A percentile compares a stretch with the other conserved stretches of the same genome.
These are phyloP conservation scores for Boletellus sp. DNA, from an alignment of 768 basidiomycete species.

Conservation along the genomic window DNA sequence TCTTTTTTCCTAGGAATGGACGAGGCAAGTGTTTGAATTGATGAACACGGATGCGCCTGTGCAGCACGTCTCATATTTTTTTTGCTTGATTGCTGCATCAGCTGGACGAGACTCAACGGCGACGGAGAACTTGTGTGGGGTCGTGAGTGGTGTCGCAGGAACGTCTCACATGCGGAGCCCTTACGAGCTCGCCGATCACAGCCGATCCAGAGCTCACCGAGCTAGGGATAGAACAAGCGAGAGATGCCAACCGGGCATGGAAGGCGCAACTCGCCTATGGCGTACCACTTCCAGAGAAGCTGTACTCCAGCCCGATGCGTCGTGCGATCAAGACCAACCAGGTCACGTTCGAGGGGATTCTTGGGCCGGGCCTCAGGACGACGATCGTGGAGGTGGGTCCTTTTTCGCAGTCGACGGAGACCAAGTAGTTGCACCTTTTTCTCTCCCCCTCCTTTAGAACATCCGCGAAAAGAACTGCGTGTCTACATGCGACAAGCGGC, in stretches of 20 bases:
- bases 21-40: conserved; percentile 40
- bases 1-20: conserved; percentile 48
- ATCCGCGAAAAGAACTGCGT: conserved; percentile 63
- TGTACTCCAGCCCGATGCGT: conserved; percentile 62
- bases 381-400: conserved; percentile 53
- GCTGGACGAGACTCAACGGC: conserved; percentile 59
- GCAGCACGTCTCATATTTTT: neutral
- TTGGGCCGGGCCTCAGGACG: conserved; percentile 29
- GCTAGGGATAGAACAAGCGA: conserved; percentile 55
- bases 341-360: conserved; percentile 48
- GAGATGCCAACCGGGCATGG: conserved; percentile 44
- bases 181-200: conserved; percentile 18
- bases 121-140: conserved; percentile 72
- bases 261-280: conserved; percentile 36
- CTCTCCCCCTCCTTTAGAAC: conserved; percentile 46
- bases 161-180: neutral
- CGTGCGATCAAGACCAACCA: conserved; percentile 57
- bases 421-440: neutral
- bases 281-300: conserved; percentile 50
- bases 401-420: neutral
- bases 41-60: neutral
- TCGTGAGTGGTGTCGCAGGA: conserved; percentile 42
- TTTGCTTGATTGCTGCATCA: conserved; percentile 15
- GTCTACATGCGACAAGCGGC: conserved; percentile 70
- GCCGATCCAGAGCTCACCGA: conserved; percentile 66